phyloP scores from a whole-genome alignment of 78 protist species.

The Polysphondylium violaceum region DNA sequence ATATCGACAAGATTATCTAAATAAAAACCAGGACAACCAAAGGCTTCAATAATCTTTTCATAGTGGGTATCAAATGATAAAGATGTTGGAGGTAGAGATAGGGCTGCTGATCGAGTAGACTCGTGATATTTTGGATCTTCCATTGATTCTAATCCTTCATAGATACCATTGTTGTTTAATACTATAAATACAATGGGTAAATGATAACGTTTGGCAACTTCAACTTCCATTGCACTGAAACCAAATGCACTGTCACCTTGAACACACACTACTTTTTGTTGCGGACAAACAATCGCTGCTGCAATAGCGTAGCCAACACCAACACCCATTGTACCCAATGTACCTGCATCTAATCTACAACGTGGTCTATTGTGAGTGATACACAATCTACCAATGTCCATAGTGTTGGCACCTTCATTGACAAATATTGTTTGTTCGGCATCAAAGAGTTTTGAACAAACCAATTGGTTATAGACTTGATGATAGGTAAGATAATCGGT shows the following conservation, averaged over 20 bases:
- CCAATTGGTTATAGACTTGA: constrained; percentile 49
- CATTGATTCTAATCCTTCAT: constrained; percentile 44
- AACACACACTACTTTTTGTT: constrained; percentile 23
- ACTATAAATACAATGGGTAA: constrained; percentile 79
- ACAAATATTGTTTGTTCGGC: constrained; percentile 52
- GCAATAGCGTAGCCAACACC: constrained; percentile 87
- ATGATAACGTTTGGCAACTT: constrained; percentile 54
- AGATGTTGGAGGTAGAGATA: constrained; percentile 10
- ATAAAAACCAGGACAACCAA: constrained; percentile 71
- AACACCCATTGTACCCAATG: constrained; percentile 84
- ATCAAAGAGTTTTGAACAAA: not conserved
- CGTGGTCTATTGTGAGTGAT: constrained; percentile 53
- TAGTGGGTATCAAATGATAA: constrained; percentile 1
- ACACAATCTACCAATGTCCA: constrained; percentile 81
- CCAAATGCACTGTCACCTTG: constrained; percentile 89
- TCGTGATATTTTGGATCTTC: constrained; percentile 2
- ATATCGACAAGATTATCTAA: constrained; percentile 12
- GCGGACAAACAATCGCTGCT: constrained; percentile 18
- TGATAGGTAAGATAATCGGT: constrained; percentile 59
- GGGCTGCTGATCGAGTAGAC: not conserved
- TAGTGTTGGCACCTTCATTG: constrained; percentile 86
- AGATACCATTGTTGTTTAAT: constrained; percentile 84
- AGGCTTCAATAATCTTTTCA: constrained; percentile 50
- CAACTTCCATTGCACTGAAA: constrained; percentile 84
- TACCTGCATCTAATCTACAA: constrained; percentile 80